Evolutionary conservation across 1,284 basidiomycete genomes (phyloP).

Genomic region (Exobasidium cylindrosporum): DNA sequence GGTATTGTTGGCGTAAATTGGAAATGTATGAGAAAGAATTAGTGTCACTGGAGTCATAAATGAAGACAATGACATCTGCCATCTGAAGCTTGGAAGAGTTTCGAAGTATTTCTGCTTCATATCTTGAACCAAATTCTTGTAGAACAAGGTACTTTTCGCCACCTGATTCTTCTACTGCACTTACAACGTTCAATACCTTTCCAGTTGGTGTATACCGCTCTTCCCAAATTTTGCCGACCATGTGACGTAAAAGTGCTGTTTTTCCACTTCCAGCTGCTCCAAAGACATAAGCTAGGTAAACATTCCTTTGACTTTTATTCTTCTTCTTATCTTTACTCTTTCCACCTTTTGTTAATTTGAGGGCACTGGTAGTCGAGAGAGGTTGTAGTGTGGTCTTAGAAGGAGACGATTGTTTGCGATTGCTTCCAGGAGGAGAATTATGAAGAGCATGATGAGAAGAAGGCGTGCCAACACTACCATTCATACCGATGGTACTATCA

Average conservation of each 20-base stretch:
- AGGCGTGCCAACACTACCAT: constrained; percentile 2
- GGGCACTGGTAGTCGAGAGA: constrained; percentile 38
- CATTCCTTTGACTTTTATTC: constrained; percentile 58
- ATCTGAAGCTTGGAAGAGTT: constrained; percentile 85
- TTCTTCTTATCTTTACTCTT: constrained; percentile 72
- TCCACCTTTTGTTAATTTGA: constrained; percentile 64
- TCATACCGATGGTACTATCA: constrained; percentile 1
- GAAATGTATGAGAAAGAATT: constrained; percentile 98
- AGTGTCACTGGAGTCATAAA: constrained; percentile 95
- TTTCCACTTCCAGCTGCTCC: constrained; percentile 96
- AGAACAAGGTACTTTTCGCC: constrained; percentile 85
- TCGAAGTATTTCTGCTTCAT: constrained; percentile 84
- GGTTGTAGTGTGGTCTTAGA: constrained; percentile 16
- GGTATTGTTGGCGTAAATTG: constrained; percentile 90
- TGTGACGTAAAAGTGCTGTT: constrained; percentile 78
- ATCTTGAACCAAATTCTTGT: constrained; percentile 82
- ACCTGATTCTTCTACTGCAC: constrained; percentile 89
- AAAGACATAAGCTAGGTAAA: constrained; percentile 72
- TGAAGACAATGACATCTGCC: constrained; percentile 90
- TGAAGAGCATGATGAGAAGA: constrained; percentile 4
- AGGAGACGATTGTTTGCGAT: neutral
- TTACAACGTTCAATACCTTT: constrained; percentile 86
- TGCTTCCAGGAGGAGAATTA: constrained; percentile 6
- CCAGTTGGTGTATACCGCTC: constrained; percentile 76
- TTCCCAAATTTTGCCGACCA: constrained; percentile 70